Conservation (phyloP, 345 rosid species). For the Alliaria petiolata region DNA sequence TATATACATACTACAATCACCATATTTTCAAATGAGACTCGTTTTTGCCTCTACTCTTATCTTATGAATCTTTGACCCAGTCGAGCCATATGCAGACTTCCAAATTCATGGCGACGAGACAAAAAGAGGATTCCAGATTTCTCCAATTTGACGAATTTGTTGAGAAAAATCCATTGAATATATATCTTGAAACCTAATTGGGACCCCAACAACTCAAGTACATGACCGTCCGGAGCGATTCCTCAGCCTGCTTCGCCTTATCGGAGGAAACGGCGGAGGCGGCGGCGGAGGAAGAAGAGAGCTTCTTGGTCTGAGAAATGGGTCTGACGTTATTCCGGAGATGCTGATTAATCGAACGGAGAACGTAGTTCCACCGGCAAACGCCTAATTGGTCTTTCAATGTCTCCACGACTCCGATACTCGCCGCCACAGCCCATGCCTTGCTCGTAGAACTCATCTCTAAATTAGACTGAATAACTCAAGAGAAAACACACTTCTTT, state of each 20-base stretch:
- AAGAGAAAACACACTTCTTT: neutral
- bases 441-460: constrained; percentile 45
- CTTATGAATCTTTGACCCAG: neutral
- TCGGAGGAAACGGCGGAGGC: constrained; percentile 4
- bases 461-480: neutral
- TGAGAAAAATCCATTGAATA: neutral
- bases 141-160: neutral
- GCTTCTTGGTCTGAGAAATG: constrained; percentile 39
- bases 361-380: constrained; percentile 49
- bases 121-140: neutral
- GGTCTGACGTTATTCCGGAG: constrained; percentile 38
- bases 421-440: constrained; percentile 45
- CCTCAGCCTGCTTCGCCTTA: constrained; percentile 36
- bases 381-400: constrained; percentile 52
- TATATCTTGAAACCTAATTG: neutral
- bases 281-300: constrained; percentile 34
- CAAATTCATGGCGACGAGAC: neutral
- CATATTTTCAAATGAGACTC: neutral
- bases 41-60: neutral
- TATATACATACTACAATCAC: neutral
- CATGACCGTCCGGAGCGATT: constrained; percentile 49
- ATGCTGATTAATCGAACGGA: constrained; percentile 39
- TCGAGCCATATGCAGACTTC: neutral
- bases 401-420: constrained; percentile 57
- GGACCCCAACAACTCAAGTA: constrained; percentile 70